Evolutionary conservation across 306 rosid species (phyloP), one percentile per base, ranked within the genome.

Genomic region (Comarum palustre): DNA sequence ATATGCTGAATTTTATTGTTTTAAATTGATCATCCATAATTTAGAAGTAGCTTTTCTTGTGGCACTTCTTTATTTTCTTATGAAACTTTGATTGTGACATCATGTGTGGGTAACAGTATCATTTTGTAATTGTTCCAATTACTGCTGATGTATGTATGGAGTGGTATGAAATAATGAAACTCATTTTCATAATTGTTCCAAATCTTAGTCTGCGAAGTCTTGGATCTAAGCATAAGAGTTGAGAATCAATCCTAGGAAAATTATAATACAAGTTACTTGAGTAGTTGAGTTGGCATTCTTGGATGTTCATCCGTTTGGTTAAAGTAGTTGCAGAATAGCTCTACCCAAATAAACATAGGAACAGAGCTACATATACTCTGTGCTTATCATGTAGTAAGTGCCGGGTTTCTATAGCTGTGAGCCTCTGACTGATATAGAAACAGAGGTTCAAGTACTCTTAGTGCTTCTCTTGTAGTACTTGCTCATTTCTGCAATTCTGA

Each of bases 91-190:
- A 31, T 57, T 43, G 17, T 41, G 47, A 71, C 55, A 50, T 70
- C n/a, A n/a, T n/a, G 57, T 89, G 82, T 83, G 85, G 90, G 85
- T 87, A 86, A 16, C 51, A 14, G n/a, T 46, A 46, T 81, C 95
- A 91, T 75, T 89, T 87, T 78, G 86, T 89, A 70, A 48, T 86
- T 59, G 94, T 83, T 81, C 81, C 73, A 83, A 81, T 67, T 73
- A 79, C 61, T 25, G 83, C 84, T 61, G 63, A 77, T 79, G 88
- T 24, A 71, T 89, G 76, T 83, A 89, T 71, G 91, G 83, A 89
- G 91, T 63, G 84, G 89, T 89, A 68, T 39, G 66, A n/a, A 15
- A 41, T 24, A 10, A 41, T 41, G 45, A 8, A 41, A 41, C 46
- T 51, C 25, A 66, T 41, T 41, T 42, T 14, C 0, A 45, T 1